These are phyloP conservation scores for Solanum hybrid DNA, from an alignment of 305 asterid genomes.

Conservation along the genomic window DNA sequence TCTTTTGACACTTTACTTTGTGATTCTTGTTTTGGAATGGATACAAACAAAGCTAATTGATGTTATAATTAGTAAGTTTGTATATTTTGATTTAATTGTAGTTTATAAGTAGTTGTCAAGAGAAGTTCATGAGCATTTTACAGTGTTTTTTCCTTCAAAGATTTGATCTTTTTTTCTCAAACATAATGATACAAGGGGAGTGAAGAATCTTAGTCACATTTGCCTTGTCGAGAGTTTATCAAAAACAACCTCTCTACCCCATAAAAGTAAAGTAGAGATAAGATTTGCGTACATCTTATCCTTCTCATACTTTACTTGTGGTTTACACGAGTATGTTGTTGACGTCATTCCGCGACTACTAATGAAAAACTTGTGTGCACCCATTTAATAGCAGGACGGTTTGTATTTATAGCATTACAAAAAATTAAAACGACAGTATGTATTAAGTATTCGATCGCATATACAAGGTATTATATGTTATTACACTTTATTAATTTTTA, in stretches of 20 bases:
- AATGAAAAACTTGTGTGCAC: too few relatives aligned
- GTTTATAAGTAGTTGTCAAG: neutral
- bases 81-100: neutral
- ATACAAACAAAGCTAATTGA: neutral
- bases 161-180: neutral
- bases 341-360: too few relatives aligned
- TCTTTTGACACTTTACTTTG: slow-evolving; percentile 14
- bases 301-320: too few relatives aligned
- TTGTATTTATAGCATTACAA: too few relatives aligned
- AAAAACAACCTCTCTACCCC: neutral
- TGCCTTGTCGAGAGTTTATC: neutral
- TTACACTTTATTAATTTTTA: too few relatives aligned
- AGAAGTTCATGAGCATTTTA: neutral
- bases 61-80: slow-evolving; percentile 10
- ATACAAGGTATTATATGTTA: too few relatives aligned
- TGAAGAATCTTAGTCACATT: neutral
- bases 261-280: accelerated
- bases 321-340: too few relatives aligned
- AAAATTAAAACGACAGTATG: too few relatives aligned
- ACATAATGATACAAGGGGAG: neutral
- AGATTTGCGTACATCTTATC: too few relatives aligned
- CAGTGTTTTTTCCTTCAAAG: neutral
- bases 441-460: too few relatives aligned
- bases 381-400: too few relatives aligned
- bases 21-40: slow-evolving; percentile 4